A percentile compares a stretch with the other conserved stretches of the same genome.
These are phyloP conservation scores for Cyclocybe cylindracea DNA, from an alignment of 768 basidiomycete genomes.

Conservation along the genomic window DNA sequence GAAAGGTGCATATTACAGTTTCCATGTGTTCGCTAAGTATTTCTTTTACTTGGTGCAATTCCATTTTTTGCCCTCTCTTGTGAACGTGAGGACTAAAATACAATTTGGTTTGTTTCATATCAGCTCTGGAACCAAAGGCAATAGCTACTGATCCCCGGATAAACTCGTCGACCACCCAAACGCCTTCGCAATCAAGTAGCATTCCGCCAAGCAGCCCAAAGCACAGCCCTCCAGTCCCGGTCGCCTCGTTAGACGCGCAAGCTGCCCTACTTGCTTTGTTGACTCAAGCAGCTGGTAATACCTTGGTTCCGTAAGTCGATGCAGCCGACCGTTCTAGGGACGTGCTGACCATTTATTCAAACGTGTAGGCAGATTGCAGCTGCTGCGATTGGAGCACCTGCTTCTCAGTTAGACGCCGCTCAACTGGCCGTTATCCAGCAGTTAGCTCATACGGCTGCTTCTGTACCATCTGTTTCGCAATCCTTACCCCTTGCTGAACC, in stretches of 20 bases:
- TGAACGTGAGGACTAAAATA: conserved; percentile 73
- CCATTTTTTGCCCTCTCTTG: conserved; percentile 48
- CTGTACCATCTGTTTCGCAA: conserved; percentile 33
- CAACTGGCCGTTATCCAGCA: conserved; percentile 79
- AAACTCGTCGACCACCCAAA: conserved; percentile 27
- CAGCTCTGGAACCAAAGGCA: conserved; percentile 53
- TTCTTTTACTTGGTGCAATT: conserved; percentile 63
- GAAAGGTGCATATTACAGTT: conserved; percentile 87
- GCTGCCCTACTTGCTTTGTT: conserved; percentile 70
- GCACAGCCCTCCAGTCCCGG: not conserved
- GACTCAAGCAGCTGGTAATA: conserved; percentile 56
- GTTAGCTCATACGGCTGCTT: conserved; percentile 61
- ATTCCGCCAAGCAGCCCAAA: too few relatives aligned
- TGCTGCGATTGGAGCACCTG: conserved; percentile 48
- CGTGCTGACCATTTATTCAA: too few relatives aligned
- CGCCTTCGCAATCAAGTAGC: not conserved
- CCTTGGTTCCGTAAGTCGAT: conserved; percentile 38
- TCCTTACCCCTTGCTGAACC: conserved; percentile 26
- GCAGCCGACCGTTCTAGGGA: too few relatives aligned
- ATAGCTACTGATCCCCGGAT: conserved; percentile 39
- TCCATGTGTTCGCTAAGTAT: conserved; percentile 82
- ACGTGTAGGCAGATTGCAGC: conserved; percentile 53
- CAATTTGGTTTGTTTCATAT: conserved; percentile 59
- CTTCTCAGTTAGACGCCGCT: conserved; percentile 44
- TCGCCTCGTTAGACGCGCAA: conserved; percentile 49